Base-by-base conservation (phyloP, 2,329 filamentous ascomycete genomes). In the Monosporascus sp. region DNA sequence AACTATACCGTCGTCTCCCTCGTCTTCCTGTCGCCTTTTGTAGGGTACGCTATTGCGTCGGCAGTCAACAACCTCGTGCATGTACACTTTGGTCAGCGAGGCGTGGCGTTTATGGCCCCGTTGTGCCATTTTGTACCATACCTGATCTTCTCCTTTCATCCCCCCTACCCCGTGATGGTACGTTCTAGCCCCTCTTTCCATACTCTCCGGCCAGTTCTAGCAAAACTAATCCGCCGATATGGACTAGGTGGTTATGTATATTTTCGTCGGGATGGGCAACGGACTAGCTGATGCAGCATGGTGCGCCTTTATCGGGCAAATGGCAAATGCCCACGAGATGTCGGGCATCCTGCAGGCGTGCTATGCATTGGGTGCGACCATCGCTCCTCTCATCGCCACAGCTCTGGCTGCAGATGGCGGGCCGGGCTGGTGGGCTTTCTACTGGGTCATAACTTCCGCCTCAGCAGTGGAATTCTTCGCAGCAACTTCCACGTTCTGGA, bases 251-350 rank as follows among this genome's bases (percentile, higher is more conserved):
- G 31, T 35, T 1, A 35, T 35, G 31, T 35, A 35, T 35, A 14
- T 35, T 35, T 35, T 35, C 31, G 31, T 35, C 4, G 31, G 31
- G 31, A 35, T 55, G 20, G 50, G 51, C 15, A 58, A 51, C 20
- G 54, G 56, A 4, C 51, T 54, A 8, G 77, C 82, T 51, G 86
- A 84, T 59, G 78, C 74, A 54, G 79, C 73, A 3, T 85, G 80
- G 74, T 82, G 82, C 63, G 79, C 79, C 7, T 84, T 78, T 77
- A 68, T 82, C 20, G 89, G 89, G 11, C 87, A 85, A 61, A 88
- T 93, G 84, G 77, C 81, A 14, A 81, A 83, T 54, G 72, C 87
- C 7, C 91, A 92, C 65, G 84, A 91, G 64, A 73, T 93, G 1
- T 78, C 91, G 1, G 88, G 89, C 1, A 77, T 91, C 54, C 70